Evolutionary conservation across 805 yeast genomes (phyloP).

Genomic region (Kregervanrija pseudodelftensis): DNA sequence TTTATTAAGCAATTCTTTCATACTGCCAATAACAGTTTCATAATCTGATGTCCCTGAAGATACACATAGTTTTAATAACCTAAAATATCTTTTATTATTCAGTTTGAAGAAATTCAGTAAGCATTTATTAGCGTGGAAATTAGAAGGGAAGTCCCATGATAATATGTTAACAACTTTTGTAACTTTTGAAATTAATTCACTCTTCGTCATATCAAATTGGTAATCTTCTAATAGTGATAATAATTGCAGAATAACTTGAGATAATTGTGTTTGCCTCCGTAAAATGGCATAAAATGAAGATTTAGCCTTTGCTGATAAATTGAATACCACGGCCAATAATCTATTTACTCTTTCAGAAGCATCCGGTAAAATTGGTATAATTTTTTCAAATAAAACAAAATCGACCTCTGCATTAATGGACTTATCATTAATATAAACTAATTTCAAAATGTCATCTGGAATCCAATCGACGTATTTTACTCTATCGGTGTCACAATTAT

Average conservation of each 20-base stretch:
- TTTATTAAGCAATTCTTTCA: slow-evolving; percentile 55
- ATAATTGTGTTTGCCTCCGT: slow-evolving; percentile 57
- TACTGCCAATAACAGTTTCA: slow-evolving; percentile 49
- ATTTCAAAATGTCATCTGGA: slow-evolving; percentile 58
- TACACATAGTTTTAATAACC: slow-evolving; percentile 47
- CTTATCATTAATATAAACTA: slow-evolving; percentile 68
- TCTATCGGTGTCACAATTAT: slow-evolving; percentile 22
- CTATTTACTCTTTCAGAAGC: slow-evolving; percentile 41
- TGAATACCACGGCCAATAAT: slow-evolving; percentile 39
- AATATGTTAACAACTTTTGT: slow-evolving; percentile 60
- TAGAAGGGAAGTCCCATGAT: slow-evolving; percentile 46
- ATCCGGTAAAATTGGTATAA: slow-evolving; percentile 50
- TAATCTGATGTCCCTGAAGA: slow-evolving; percentile 50
- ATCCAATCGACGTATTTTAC: slow-evolving; percentile 37
- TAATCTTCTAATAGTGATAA: slow-evolving; percentile 42
- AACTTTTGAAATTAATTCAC: slow-evolving; percentile 27
- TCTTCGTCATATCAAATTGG: slow-evolving; percentile 24
- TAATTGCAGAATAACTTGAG: slow-evolving; percentile 43
- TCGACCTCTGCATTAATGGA: slow-evolving; percentile 64
- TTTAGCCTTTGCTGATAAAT: slow-evolving; percentile 50
- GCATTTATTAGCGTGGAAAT: slow-evolving; percentile 38
- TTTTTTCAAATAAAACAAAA: slow-evolving; percentile 45
- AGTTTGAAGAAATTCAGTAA: slow-evolving; percentile 45
- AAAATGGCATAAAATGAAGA: slow-evolving; percentile 63
- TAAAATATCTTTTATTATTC: slow-evolving; percentile 52